Base-by-base conservation (phyloP, 2,329 filamentous ascomycete genomes). In the Exophiala aquamarina region DNA sequence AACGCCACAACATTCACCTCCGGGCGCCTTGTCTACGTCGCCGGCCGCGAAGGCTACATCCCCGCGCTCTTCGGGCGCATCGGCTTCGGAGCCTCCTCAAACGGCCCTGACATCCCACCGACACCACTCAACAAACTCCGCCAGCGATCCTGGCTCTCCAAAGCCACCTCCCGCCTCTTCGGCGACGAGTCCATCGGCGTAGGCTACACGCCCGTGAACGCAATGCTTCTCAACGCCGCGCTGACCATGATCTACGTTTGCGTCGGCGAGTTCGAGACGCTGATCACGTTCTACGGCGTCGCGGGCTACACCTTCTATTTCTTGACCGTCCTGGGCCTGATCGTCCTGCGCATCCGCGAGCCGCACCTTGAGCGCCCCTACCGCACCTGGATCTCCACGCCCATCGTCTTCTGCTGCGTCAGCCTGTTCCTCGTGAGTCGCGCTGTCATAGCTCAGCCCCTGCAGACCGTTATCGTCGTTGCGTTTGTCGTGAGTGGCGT, bases 271-370 rank as follows among this genome's bases (percentile, higher is more conserved):
- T 97, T 98, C 64, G 78, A 83, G 42, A 95, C 92, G 0, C 79
- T 98, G 2, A 79, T 97, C 47, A 97, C 93, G 1, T 98, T 98
- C 66, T 97, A 97, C 70, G 93, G 93, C 47, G 93, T 98, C 10
- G 93, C 93, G 0, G 91, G 91, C 11, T 98, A 98, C 66, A 89
- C 89, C 0, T 98, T 98, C 65, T 98, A 98, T 72, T 98, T 98
- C 67, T 73, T 95, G 46, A 94, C 92, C 0, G 93, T 98, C 0
- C 79, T 98, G 0, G 93, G 93, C 1, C 77, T 98, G 39, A 96
- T 98, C 54, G 81, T 98, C 42, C 75, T 98, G 52, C 79, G 93
- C 21, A 89, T 97, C 21, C 81, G 80, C 53, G 93, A 98, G 67
- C 93, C 93, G 3, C 76, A 84, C 53, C 77, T 98, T 36, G 90